phyloP scores from a whole-genome alignment of 805 yeast genomes.

The Ogataea chonburiensis region DNA sequence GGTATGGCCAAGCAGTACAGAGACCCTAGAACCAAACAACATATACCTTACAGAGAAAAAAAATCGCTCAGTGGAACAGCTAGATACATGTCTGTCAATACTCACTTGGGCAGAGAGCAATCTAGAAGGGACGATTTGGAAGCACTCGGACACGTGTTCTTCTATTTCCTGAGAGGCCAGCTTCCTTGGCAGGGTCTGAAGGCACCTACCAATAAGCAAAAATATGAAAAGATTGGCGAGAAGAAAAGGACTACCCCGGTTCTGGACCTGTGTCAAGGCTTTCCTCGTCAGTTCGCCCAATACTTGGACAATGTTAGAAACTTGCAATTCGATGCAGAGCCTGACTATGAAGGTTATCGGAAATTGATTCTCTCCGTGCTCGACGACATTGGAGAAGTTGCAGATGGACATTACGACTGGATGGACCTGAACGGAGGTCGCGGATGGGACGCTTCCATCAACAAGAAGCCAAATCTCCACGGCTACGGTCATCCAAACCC shows the following conservation, averaged over 20 bases:
- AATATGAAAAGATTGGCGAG: slow-evolving; percentile 96
- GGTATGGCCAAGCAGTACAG: slow-evolving; percentile 99
- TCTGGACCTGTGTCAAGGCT: slow-evolving; percentile 80
- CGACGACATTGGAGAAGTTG: slow-evolving; percentile 63
- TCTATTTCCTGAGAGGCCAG: slow-evolving; percentile 90
- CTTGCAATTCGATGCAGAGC: slow-evolving; percentile 88
- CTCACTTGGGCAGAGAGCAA: slow-evolving; percentile 97
- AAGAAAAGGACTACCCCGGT: slow-evolving; percentile 90
- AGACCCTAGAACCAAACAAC: slow-evolving; percentile 93
- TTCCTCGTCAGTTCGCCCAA: slow-evolving; percentile 90
- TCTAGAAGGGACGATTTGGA: slow-evolving; percentile 95
- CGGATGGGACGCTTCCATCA: slow-evolving; percentile 91
- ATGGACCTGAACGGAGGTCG: slow-evolving; percentile 92
- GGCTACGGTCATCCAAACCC: slow-evolving; percentile 97
- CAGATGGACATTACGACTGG: slow-evolving; percentile 96
- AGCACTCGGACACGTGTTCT: slow-evolving; percentile 93
- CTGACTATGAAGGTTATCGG: slow-evolving; percentile 87
- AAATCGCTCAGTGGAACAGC: slow-evolving; percentile 97
- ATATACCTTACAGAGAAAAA: slow-evolving; percentile 95
- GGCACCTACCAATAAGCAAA: slow-evolving; percentile 97
- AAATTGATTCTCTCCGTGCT: slow-evolving; percentile 75
- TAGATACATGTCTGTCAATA: slow-evolving; percentile 96
- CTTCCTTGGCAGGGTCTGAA: slow-evolving; percentile 99
- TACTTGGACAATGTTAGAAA: slow-evolving; percentile 86
- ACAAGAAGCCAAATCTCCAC: slow-evolving; percentile 90